Conservation (phyloP, 306 rosid species). For the Cajanus cajan region DNA sequence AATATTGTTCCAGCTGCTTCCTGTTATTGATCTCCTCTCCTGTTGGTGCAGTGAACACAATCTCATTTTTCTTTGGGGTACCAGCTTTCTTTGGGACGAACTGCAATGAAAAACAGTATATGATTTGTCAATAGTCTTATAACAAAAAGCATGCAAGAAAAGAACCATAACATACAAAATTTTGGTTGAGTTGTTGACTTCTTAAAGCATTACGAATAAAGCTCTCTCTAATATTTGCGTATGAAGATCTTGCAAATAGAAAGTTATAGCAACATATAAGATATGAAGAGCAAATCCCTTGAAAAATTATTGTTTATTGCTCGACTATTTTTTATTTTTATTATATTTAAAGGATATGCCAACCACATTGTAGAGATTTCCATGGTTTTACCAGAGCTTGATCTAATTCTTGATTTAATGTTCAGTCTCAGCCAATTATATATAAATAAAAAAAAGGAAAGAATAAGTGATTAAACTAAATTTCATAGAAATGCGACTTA, state of each 20-base stretch:
- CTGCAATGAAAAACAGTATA: conserved; percentile 45
- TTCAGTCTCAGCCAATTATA: neutral
- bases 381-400: neutral
- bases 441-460: too few relatives aligned
- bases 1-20: conserved; percentile 80
- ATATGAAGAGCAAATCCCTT: neutral
- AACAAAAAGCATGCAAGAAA: conserved; percentile 15
- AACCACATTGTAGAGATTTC: neutral
- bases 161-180: conserved; percentile 5
- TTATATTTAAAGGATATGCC: neutral
- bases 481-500: neutral
- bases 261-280: neutral
- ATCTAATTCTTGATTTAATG: neutral
- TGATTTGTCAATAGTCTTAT: conserved; percentile 19
- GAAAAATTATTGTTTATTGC: neutral
- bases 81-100: conserved; percentile 75
- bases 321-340: neutral
- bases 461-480: neutral
- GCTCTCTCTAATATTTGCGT: neutral
- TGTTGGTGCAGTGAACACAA: conserved; percentile 79
- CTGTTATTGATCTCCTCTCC: conserved; percentile 80
- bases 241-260: neutral
- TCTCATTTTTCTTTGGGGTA: conserved; percentile 82
- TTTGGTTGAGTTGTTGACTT: neutral
- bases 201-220: conserved; percentile 2